phyloP scores from a whole-genome alignment of 805 yeast genomes.

The Sugiyamaella floridensis region DNA sequence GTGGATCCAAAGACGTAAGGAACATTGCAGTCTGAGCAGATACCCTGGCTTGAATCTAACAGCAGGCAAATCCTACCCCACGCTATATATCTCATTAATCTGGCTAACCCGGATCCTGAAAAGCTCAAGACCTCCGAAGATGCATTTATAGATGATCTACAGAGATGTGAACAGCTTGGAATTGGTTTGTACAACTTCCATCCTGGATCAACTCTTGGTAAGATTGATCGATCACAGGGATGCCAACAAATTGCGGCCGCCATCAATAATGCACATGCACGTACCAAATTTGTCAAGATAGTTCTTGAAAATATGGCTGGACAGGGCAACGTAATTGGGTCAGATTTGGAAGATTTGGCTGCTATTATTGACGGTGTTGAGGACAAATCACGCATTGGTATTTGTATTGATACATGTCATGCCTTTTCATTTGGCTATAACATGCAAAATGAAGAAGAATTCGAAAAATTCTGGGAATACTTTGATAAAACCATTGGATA shows the following conservation, averaged over 20 bases:
- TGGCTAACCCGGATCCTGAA: constrained; percentile 82
- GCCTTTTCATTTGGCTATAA: constrained; percentile 96
- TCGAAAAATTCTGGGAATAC: constrained; percentile 61
- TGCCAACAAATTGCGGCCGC: constrained; percentile 64
- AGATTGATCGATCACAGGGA: constrained; percentile 54
- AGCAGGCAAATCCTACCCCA: constrained; percentile 74
- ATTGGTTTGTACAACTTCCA: constrained; percentile 89
- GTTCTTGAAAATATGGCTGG: constrained; percentile 98
- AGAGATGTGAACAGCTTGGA: constrained; percentile 76
- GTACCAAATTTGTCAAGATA: constrained; percentile 73
- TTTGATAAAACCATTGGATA: constrained; percentile 73
- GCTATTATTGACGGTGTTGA: constrained; percentile 73
- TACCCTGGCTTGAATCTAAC: constrained; percentile 4
- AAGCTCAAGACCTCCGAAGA: constrained; percentile 70
- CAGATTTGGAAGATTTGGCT: constrained; percentile 64
- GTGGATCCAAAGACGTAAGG: constrained; percentile 56
- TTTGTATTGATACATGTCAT: constrained; percentile 95
- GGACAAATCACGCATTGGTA: constrained; percentile 81
- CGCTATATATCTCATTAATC: constrained; percentile 87
- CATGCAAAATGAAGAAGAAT: constrained; percentile 51
- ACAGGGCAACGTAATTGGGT: constrained; percentile 79
- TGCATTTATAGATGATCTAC: constrained; percentile 78
- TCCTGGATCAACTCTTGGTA: constrained; percentile 72
- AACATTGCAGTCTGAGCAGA: neutral
- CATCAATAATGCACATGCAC: constrained; percentile 68